Percentiles rank a stretch among this genome's conserved stretches.
phyloP scores from a whole-genome alignment of 805 yeast genomes.

The Cyberlindnera mississippiensis region DNA sequence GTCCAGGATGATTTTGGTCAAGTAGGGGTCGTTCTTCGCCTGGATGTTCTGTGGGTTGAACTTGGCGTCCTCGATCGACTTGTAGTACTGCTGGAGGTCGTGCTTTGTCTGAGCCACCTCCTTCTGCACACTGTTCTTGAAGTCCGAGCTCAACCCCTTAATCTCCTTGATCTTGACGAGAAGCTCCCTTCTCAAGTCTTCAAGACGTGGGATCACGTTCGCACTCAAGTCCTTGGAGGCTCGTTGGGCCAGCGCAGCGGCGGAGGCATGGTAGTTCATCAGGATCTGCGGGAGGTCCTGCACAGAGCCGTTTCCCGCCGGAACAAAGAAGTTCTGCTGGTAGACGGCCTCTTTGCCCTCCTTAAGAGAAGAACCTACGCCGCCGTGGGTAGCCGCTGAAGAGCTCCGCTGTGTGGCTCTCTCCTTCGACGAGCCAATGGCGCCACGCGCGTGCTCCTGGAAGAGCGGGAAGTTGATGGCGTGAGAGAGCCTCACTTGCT shows the following conservation, averaged over 20 bases:
- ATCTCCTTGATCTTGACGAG: constrained; percentile 84
- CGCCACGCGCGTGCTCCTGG: constrained; percentile 3
- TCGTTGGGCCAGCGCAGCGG: constrained; percentile 54
- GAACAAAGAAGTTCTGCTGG: constrained; percentile 52
- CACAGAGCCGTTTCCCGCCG: constrained; percentile 74
- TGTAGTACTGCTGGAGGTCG: constrained; percentile 49
- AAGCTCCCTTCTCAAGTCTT: constrained; percentile 69
- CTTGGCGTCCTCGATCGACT: constrained; percentile 62
- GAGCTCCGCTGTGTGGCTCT: constrained; percentile 1
- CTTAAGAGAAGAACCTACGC: constrained; percentile 30
- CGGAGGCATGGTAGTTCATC: constrained; percentile 57
- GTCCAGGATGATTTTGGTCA: constrained; percentile 69
- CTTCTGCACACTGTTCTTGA: constrained; percentile 66
- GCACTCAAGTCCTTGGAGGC: constrained; percentile 57
- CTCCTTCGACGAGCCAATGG: neutral
- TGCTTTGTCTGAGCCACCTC: constrained; percentile 66
- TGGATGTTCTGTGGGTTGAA: constrained; percentile 39
- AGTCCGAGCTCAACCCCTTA: constrained; percentile 76
- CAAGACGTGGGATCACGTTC: constrained; percentile 62
- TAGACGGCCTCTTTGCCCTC: constrained; percentile 11
- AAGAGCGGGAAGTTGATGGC: constrained; percentile 52
- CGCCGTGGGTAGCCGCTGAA: constrained; percentile 6
- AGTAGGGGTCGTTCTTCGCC: constrained; percentile 74
- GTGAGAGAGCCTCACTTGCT: constrained; percentile 75
- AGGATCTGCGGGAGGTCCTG: constrained; percentile 77